Conservation (phyloP, 2,329 filamentous ascomycete species). For the Penicillium sp. region DNA sequence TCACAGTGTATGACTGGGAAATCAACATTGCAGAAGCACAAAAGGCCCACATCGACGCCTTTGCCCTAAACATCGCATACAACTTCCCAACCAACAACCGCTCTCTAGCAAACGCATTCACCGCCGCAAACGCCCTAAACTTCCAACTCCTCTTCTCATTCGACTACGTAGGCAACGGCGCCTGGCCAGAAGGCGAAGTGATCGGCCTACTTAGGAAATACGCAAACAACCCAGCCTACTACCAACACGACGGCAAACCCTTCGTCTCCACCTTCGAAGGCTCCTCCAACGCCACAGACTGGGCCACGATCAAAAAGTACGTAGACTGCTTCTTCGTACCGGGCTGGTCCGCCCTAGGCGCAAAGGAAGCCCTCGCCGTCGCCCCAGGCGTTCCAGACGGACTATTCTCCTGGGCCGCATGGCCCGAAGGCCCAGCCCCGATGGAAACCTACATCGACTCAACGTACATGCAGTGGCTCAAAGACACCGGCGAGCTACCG, state of each 20-base stretch:
- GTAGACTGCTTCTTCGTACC: slow-evolving; percentile 47
- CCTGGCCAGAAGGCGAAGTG: slow-evolving; percentile 4
- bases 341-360: slow-evolving; percentile 42
- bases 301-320: slow-evolving; percentile 41
- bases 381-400: slow-evolving; percentile 4
- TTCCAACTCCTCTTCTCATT: slow-evolving; percentile 7
- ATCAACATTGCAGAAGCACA: slow-evolving; percentile 36
- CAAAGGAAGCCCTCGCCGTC: slow-evolving; percentile 23
- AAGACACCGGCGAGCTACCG: not conserved
- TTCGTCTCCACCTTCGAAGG: slow-evolving; percentile 46
- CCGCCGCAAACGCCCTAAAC: not conserved
- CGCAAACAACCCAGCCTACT: slow-evolving; percentile 2
- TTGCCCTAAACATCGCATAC: slow-evolving; percentile 40
- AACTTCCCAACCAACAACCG: slow-evolving; percentile 6
- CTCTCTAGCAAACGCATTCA: slow-evolving; percentile 4
- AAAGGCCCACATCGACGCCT: slow-evolving; percentile 39
- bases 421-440: slow-evolving; percentile 2
- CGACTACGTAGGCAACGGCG: slow-evolving; percentile 7
- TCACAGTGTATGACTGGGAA: slow-evolving; percentile 25
- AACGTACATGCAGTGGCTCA: slow-evolving; percentile 8
- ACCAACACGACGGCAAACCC: slow-evolving; percentile 5
- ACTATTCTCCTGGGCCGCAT: slow-evolving; percentile 7
- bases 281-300: slow-evolving; percentile 40
- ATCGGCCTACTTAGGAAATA: slow-evolving; percentile 1
- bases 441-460: slow-evolving; percentile 7